These are phyloP conservation scores for Fusarium sp. DNA, from an alignment of 2,329 filamentous ascomycete genomes.

Conservation along the genomic window DNA sequence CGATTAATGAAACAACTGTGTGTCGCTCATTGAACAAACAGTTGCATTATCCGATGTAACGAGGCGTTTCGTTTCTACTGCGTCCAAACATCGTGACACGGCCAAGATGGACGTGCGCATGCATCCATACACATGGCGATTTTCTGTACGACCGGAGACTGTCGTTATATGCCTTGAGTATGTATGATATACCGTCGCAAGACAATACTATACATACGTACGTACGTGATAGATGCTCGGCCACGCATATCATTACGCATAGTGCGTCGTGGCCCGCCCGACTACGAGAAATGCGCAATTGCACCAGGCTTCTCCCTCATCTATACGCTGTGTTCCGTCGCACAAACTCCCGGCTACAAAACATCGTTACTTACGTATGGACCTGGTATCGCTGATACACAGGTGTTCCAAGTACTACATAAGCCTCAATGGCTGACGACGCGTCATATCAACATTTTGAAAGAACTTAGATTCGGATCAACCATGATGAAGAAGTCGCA, in stretches of 20 bases:
- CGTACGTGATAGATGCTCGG: background rate
- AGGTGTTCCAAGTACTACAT: background rate
- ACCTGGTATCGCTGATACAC: background rate
- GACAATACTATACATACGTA: background rate
- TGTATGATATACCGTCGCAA: background rate
- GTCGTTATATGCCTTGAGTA: constrained; percentile 18
- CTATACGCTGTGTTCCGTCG: constrained; percentile 5
- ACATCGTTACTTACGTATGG: constrained; percentile 8
- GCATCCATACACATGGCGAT: background rate
- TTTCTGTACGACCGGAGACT: constrained; percentile 19
- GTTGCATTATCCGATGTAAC: constrained; percentile 13
- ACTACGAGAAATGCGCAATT: background rate
- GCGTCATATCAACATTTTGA: background rate
- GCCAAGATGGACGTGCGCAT: constrained; percentile 8
- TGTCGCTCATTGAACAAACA: constrained; percentile 22
- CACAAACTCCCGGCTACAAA: constrained; percentile 2
- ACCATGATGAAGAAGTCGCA: background rate
- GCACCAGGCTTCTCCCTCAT: background rate
- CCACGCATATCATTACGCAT: background rate
- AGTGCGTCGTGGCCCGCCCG: background rate
- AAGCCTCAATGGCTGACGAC: constrained; percentile 31
- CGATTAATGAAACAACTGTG: constrained; percentile 35
- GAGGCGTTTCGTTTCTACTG: constrained; percentile 8
- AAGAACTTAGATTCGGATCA: constrained; percentile 9
- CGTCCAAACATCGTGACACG: background rate